phyloP scores from a whole-genome alignment of 345 rosid species.

The Ceriops decandra region DNA sequence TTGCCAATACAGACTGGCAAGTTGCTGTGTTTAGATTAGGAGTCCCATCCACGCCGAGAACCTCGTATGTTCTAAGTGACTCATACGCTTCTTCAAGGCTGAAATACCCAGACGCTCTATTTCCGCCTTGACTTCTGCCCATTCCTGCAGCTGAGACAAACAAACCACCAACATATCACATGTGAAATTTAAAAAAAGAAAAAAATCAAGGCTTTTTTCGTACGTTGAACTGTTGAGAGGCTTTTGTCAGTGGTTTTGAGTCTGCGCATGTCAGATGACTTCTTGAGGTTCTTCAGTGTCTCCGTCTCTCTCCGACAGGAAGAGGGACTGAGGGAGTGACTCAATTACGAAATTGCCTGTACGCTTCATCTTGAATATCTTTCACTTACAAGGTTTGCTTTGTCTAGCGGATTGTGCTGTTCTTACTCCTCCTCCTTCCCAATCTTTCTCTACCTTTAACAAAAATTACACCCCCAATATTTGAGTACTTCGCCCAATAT shows the following conservation, averaged over 20 bases:
- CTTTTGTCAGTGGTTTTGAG: background rate
- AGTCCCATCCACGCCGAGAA: conserved; percentile 61
- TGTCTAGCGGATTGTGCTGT: no score
- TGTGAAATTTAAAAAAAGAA: background rate
- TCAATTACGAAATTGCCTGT: no score
- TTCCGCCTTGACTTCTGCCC: conserved; percentile 27
- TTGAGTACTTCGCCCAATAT: no score
- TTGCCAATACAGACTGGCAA: conserved; percentile 48
- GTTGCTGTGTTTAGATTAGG: conserved; percentile 43
- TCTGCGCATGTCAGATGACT: background rate
- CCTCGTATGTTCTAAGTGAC: conserved; percentile 70
- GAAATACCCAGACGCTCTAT: background rate
- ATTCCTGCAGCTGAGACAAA: conserved; percentile 5
- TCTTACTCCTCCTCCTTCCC: no score
- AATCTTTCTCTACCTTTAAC: no score
- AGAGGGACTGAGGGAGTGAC: no score
- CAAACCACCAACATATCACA: background rate
- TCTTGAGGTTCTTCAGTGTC: no score
- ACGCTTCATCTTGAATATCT: no score
- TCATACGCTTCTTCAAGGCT: conserved; percentile 81
- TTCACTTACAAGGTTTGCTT: no score
- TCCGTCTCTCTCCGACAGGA: no score
- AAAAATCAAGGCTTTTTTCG: background rate
- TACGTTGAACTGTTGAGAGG: conserved; percentile 1
- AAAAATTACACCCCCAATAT: no score